phyloP scores from a whole-genome alignment of 495 filamentous ascomycete genomes.

The Annulohypoxylon moriforme region DNA sequence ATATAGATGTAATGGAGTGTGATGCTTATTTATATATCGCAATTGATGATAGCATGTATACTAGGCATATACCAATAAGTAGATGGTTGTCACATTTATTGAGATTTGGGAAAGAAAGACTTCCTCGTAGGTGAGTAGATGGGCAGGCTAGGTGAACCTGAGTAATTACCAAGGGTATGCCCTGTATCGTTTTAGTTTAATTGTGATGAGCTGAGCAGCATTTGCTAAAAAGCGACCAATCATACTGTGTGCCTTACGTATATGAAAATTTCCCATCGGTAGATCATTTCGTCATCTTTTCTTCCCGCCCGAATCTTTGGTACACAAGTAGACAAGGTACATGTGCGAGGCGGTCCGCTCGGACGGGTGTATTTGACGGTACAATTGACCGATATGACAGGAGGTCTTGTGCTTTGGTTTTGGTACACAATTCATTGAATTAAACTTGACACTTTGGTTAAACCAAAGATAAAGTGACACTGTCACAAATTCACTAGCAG shows the following conservation, averaged over 20 bases:
- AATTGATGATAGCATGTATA: no score
- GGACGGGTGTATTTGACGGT: conserved; percentile 1
- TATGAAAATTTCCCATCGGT: conserved; percentile 26
- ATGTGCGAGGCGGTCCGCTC: conserved; percentile 1
- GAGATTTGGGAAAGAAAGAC: no score
- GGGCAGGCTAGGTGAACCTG: not conserved
- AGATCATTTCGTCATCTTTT: conserved; percentile 41
- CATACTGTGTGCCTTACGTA: conserved; percentile 7
- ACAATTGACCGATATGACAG: conserved; percentile 25
- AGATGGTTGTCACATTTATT: no score
- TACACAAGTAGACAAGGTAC: conserved; percentile 9
- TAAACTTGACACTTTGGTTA: not conserved
- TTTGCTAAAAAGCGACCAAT: conserved; percentile 24
- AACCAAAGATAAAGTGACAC: not conserved
- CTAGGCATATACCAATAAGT: no score
- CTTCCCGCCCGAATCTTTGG: not conserved
- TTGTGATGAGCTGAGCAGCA: conserved; percentile 33
- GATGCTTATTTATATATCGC: no score
- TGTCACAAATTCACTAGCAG: not conserved
- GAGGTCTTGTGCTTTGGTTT: conserved; percentile 19
- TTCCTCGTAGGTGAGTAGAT: no score
- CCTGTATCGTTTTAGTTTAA: conserved; percentile 22
- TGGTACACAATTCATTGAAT: not conserved
- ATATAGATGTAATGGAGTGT: no score
- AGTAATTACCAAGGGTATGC: conserved; percentile 1